Percentiles rank a stretch among this genome's conserved stretches.
These are phyloP conservation scores for Megacollybia marginata DNA, from an alignment of 768 basidiomycete genomes.

Conservation along the genomic window DNA sequence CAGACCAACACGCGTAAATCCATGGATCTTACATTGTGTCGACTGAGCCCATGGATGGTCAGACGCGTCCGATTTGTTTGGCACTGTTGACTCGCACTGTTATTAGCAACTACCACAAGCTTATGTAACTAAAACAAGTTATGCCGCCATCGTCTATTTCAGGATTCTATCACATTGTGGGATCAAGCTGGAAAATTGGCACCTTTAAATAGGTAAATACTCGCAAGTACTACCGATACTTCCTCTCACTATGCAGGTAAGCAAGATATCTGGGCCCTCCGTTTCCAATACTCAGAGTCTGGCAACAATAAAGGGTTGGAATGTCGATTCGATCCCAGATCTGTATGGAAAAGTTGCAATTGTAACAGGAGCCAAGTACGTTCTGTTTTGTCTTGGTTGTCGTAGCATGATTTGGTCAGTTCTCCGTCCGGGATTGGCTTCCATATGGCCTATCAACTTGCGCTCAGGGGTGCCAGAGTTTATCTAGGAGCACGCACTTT, in stretches of 20 bases:
- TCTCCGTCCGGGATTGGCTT: not conserved
- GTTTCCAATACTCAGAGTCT: too few species aligned
- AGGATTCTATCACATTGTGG: too few species aligned
- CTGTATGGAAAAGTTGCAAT: slow-evolving; percentile 19
- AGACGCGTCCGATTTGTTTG: not conserved
- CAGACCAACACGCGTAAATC: not conserved
- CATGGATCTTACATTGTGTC: too few species aligned
- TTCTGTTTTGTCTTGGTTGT: not conserved
- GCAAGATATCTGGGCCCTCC: too few species aligned
- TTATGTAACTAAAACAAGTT: too few species aligned
- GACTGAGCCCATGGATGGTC: too few species aligned
- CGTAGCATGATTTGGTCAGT: not conserved
- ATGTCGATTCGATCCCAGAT: slow-evolving; percentile 17
- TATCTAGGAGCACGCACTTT: not conserved
- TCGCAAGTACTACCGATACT: too few species aligned
- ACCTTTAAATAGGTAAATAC: too few species aligned
- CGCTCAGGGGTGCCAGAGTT: not conserved
- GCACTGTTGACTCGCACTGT: not conserved
- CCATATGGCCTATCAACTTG: slow-evolving; percentile 2
- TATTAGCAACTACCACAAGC: too few species aligned
- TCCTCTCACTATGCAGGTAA: too few species aligned
- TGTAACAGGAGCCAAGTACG: not conserved
- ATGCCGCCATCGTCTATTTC: too few species aligned
- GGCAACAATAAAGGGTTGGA: not conserved
- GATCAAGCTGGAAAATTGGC: too few species aligned